Percentiles rank a stretch among this genome's conserved stretches.
Conservation (phyloP, 2,329 filamentous ascomycete genomes). For the Fusarium decemcellulare region DNA sequence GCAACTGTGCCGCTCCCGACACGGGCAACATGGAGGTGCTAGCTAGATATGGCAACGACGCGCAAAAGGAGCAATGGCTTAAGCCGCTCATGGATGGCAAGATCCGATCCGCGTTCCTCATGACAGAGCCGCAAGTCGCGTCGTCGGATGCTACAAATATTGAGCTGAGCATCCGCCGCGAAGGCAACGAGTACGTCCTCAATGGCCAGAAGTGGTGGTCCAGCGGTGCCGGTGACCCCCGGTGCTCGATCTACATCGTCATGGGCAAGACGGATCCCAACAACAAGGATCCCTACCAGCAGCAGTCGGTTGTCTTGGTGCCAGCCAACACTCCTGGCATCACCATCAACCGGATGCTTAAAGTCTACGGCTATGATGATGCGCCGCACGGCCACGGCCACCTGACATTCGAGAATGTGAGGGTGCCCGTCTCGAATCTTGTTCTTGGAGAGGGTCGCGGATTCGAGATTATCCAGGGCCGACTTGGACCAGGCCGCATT, state of each 20-base stretch:
- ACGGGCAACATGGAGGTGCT: constrained; percentile 97
- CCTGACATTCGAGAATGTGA: constrained; percentile 89
- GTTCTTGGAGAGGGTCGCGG: constrained; percentile 94
- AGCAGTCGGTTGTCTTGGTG: constrained; percentile 95
- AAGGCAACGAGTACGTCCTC: constrained; percentile 90
- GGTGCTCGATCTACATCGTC: constrained; percentile 94
- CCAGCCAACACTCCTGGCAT: constrained; percentile 86
- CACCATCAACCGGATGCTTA: constrained; percentile 94
- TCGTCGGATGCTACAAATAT: constrained; percentile 96
- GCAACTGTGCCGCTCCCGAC: constrained; percentile 91
- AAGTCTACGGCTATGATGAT: constrained; percentile 96
- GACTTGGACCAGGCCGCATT: constrained; percentile 94
- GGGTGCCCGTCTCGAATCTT: constrained; percentile 86
- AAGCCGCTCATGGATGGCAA: constrained; percentile 84
- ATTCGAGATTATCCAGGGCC: constrained; percentile 98
- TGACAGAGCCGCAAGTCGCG: constrained; percentile 93
- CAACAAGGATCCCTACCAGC: constrained; percentile 84
- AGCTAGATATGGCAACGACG: constrained; percentile 90
- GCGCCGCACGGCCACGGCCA: constrained; percentile 99
- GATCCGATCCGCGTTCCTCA: constrained; percentile 91
- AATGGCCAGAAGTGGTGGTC: constrained; percentile 99
- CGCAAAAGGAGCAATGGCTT: constrained; percentile 88
- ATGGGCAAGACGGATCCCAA: constrained; percentile 92
- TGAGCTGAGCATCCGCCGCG: constrained; percentile 82
- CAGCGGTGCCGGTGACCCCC: constrained; percentile 91